Base-by-base conservation (phyloP, 768 basidiomycete genomes). In the Psilocybe cyanescens region DNA sequence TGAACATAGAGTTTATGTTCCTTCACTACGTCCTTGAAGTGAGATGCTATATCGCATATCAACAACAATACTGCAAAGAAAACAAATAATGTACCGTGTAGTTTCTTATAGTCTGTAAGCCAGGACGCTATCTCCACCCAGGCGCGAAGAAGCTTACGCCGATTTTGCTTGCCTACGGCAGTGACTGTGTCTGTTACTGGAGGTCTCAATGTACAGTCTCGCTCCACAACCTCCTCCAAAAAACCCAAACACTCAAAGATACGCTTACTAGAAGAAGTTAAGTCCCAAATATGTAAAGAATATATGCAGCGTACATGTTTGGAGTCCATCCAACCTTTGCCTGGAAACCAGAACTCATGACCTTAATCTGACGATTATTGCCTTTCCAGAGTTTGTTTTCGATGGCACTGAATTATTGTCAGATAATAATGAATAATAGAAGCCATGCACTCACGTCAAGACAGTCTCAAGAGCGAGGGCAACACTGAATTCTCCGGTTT, bases 91-190 rank as follows among this genome's bases (percentile, higher is more conserved):
- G 53, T 71, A 86, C 84, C 71, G 64, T 84, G 65, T 29, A 76
- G 70, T 37, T 79, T 81, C 56, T 77, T 81, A 64, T 81, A 91
- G 56, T 91, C 84, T 3, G 79, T 74, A 17, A 88, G 66, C 86
- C 87, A 94, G 3, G 90, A 83, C 44, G 82, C 75, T 7, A 89
- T 74, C 70, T 95, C 93, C 16, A 92, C 81, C 93, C 93, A 94
- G 30, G 88, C 90, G 35, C 93, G 84, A 51, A 94, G 79, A 3
- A 94, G 80, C 68, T 81, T 88, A 24, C 82, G 81, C 4, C 87
- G 81, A 62, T 80, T 83, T 58, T 79, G 77, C 59, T 74, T 81
- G 16, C 87, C 88, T 41, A 78, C 74, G 8, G 74, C 67, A 8
- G 77, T 79, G 8, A 57, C 67, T 14, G 78, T 67, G 60, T 90